A percentile compares a stretch with the other conserved stretches of the same genome.
phyloP scores from a whole-genome alignment of 768 basidiomycete genomes.

The Lentinula guzmanii region DNA sequence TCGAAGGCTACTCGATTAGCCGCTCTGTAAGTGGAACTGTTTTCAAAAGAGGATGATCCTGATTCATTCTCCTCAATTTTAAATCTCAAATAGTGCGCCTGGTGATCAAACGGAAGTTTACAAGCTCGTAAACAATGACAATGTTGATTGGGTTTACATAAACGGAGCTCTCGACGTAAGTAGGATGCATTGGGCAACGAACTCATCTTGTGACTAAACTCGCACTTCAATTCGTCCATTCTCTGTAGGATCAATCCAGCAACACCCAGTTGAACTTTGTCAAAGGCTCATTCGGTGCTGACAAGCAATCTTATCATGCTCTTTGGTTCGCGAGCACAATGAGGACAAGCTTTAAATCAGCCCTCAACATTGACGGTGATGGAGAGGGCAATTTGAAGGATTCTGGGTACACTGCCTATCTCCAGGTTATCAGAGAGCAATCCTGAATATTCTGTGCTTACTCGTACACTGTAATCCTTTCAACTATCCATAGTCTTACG shows the following conservation, averaged over 20 bases:
- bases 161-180: neutral
- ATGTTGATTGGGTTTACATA: neutral
- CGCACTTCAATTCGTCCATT: neutral
- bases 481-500: too few relatives aligned
- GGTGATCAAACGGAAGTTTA: neutral
- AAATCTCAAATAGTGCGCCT: neutral
- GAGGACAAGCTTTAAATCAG: neutral
- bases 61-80: neutral
- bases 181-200: too few relatives aligned
- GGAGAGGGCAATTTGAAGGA: neutral
- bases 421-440: neutral
- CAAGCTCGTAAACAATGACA: neutral
- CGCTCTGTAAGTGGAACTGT: neutral
- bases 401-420: neutral
- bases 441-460: neutral
- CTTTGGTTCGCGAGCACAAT: slow-evolving; percentile 1
- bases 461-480: too few relatives aligned
- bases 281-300: neutral
- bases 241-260: neutral
- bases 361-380: neutral
- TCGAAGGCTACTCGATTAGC: neutral
- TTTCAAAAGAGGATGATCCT: neutral
- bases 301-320: neutral
- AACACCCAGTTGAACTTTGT: neutral
- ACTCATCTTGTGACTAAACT: too few relatives aligned